phyloP scores from a whole-genome alignment of 106 monocot genomes.

The Dioscorea alata region DNA sequence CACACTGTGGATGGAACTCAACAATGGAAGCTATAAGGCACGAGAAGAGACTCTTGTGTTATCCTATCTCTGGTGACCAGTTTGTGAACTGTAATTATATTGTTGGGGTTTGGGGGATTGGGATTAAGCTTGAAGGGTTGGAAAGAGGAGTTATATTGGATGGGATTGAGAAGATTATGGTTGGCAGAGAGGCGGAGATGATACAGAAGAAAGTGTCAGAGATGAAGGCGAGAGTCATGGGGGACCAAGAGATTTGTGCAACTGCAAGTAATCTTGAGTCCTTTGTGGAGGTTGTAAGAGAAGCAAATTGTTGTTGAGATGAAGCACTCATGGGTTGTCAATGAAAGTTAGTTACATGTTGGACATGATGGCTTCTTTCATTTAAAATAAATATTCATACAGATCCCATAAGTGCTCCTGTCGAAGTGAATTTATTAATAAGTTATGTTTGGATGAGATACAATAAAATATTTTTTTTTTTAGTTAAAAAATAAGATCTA shows the following conservation, averaged over 20 bases:
- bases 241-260: background rate
- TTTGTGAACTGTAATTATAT: conserved; percentile 39
- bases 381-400: no score
- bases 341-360: no score
- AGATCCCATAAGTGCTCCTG: no score
- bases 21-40: conserved; percentile 47
- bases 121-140: conserved; percentile 11
- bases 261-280: conserved; percentile 12
- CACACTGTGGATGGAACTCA: conserved; percentile 77
- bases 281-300: conserved; percentile 16
- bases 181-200: conserved; percentile 16
- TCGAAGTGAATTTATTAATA: no score
- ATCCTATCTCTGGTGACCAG: conserved; percentile 51
- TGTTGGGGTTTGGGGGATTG: conserved; percentile 44
- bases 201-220: conserved; percentile 9
- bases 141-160: conserved; percentile 3
- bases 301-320: background rate
- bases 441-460: no score
- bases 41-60: conserved; percentile 37
- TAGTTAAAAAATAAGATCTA: no score
- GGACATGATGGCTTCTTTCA: no score
- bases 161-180: conserved; percentile 27
- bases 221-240: conserved; percentile 16
- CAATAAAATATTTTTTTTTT: no score
- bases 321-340: background rate